Conservation (phyloP, 2,329 filamentous ascomycete genomes). For the Lasiodiplodia sp. region DNA sequence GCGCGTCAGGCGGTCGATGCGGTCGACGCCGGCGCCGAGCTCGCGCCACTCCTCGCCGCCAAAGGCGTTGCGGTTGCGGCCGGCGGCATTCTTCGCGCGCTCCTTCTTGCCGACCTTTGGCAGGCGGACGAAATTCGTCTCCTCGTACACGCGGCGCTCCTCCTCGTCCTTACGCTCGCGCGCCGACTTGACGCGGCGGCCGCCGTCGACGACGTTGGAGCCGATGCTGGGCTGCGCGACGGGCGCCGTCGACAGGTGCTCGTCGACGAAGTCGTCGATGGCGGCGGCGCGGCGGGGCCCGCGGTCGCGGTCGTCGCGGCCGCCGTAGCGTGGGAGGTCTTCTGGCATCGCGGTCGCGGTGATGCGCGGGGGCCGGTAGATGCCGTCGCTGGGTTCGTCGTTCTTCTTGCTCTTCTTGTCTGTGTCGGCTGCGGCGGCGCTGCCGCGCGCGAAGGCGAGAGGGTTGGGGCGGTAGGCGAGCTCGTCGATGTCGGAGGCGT, state of each 20-base stretch:
- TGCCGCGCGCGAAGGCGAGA: slow-evolving; percentile 50
- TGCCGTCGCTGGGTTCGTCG: slow-evolving; percentile 62
- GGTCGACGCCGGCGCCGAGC: slow-evolving; percentile 82
- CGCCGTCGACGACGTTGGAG: slow-evolving; percentile 81
- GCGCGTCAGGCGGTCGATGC: slow-evolving; percentile 83
- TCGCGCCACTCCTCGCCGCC: slow-evolving; percentile 94
- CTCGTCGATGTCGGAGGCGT: slow-evolving; percentile 57
- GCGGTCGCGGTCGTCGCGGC: slow-evolving; percentile 68
- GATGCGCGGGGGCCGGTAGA: slow-evolving; percentile 90
- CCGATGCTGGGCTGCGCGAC: slow-evolving; percentile 89
- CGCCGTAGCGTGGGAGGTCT: slow-evolving; percentile 37
- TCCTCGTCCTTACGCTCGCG: slow-evolving; percentile 78
- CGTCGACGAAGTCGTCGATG: slow-evolving; percentile 88
- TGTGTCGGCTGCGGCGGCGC: slow-evolving; percentile 34
- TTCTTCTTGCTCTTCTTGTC: slow-evolving; percentile 40
- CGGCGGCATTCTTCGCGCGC: slow-evolving; percentile 64
- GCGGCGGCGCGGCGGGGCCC: slow-evolving; percentile 77
- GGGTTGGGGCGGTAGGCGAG: slow-evolving; percentile 70
- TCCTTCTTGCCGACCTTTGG: slow-evolving; percentile 91
- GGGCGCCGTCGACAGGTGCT: slow-evolving; percentile 83
- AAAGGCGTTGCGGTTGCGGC: slow-evolving; percentile 59
- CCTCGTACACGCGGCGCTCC: slow-evolving; percentile 86
- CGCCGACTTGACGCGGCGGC: slow-evolving; percentile 79
- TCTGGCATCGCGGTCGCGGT: slow-evolving; percentile 82
- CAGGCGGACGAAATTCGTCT: slow-evolving; percentile 87